A percentile compares a stretch with the other conserved stretches of the same genome.
Evolutionary conservation across 2,329 filamentous ascomycete species (phyloP).

Genomic region (Lecanicillium sp.): DNA sequence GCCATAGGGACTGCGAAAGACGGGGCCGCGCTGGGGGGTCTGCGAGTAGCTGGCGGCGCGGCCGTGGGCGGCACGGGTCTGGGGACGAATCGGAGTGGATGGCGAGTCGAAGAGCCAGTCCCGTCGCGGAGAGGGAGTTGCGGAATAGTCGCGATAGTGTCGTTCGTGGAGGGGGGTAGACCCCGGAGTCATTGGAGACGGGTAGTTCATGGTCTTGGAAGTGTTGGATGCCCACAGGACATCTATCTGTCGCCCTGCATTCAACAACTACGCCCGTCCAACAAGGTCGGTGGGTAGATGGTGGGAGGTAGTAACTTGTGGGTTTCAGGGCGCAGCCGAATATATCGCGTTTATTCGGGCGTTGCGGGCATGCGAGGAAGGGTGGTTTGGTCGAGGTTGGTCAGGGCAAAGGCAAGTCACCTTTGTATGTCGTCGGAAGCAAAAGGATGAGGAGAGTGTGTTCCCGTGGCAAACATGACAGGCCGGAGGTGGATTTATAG

Average conservation of each 20-base stretch:
- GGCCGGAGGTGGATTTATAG: constrained; percentile 15
- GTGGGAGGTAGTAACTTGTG: constrained; percentile 12
- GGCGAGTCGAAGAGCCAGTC: constrained; percentile 35
- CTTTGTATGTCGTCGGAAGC: constrained; percentile 54
- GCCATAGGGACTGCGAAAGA: constrained; percentile 27
- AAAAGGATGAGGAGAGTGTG: constrained; percentile 40
- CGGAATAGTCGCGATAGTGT: constrained; percentile 45
- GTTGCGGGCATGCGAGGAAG: constrained; percentile 33
- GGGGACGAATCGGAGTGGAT: constrained; percentile 42
- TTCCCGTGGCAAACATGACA: constrained; percentile 49
- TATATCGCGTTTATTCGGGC: constrained; percentile 9
- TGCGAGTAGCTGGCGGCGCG: constrained; percentile 30
- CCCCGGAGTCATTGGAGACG: constrained; percentile 32
- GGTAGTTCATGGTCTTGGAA: constrained; percentile 32
- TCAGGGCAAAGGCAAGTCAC: constrained; percentile 43
- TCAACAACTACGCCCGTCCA: constrained; percentile 6
- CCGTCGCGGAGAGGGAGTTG: constrained; percentile 48
- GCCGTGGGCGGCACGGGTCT: constrained; percentile 38
- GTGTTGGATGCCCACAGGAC: constrained; percentile 26
- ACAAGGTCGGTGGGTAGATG: background rate
- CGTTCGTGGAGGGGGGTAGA: constrained; percentile 42
- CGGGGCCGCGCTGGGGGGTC: constrained; percentile 5
- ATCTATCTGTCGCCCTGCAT: constrained; percentile 15
- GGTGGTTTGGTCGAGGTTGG: constrained; percentile 12
- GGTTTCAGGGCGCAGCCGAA: no score